A percentile compares a stretch with the other conserved stretches of the same genome.
phyloP scores from a whole-genome alignment of 768 basidiomycete genomes.

The Tylopilus sp. region DNA sequence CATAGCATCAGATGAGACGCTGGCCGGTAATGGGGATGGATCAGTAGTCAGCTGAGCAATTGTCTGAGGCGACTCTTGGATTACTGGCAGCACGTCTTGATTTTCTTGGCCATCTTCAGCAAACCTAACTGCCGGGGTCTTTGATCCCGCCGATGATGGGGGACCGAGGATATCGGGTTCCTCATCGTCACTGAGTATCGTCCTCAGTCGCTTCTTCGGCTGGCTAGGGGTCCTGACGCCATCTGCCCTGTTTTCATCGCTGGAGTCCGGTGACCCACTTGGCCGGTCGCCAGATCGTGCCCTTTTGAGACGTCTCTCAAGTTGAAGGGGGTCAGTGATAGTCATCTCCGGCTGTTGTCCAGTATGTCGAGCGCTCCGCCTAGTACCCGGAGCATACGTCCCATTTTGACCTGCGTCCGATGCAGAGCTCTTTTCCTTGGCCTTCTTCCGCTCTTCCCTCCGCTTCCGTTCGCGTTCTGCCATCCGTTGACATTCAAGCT shows the following conservation, averaged over 20 bases:
- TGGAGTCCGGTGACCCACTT: slow-evolving; percentile 43
- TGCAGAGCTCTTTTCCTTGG: slow-evolving; percentile 30
- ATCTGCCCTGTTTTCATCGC: slow-evolving; percentile 46
- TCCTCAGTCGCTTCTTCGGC: slow-evolving; percentile 54
- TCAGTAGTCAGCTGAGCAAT: neutral
- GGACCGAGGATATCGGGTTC: slow-evolving; percentile 42
- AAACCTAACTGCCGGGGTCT: slow-evolving; percentile 48
- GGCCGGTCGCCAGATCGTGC: slow-evolving; percentile 57
- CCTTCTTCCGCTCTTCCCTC: slow-evolving; percentile 45
- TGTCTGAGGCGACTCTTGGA: slow-evolving; percentile 7
- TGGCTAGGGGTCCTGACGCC: slow-evolving; percentile 36
- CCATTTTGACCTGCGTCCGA: slow-evolving; percentile 27
- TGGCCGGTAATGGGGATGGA: neutral
- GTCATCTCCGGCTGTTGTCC: slow-evolving; percentile 67
- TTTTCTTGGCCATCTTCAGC: slow-evolving; percentile 31
- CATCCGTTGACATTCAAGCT: slow-evolving; percentile 85
- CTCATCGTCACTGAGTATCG: slow-evolving; percentile 41
- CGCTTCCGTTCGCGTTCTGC: slow-evolving; percentile 70
- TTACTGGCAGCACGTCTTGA: slow-evolving; percentile 13
- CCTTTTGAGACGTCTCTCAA: slow-evolving; percentile 75
- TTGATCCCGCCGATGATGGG: slow-evolving; percentile 30
- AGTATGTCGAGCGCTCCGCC: slow-evolving; percentile 71
- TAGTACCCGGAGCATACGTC: slow-evolving; percentile 46
- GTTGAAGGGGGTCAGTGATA: slow-evolving; percentile 70
- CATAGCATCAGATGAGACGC: slow-evolving; percentile 28